Base-by-base conservation (phyloP, 345 rosid species). In the Jatropha curcas region DNA sequence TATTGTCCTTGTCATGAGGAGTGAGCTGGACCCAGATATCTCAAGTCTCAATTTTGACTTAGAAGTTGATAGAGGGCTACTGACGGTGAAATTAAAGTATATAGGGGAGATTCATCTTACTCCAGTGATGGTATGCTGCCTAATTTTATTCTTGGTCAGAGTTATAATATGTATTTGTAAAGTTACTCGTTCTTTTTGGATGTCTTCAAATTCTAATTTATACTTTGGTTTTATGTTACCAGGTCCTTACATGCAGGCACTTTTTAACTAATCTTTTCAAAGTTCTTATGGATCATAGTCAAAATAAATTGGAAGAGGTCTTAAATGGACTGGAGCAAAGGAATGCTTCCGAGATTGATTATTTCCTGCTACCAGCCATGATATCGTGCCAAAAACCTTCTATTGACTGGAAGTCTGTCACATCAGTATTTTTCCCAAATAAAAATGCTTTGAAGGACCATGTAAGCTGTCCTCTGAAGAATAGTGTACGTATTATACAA, bases 161-260 rank as follows among this genome's bases (percentile, higher is more conserved):
- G 28, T 11, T 20, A 17, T 65, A 52, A 45, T 59, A n/a, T 37
- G 39, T 9, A 3, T 48, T 25, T 35, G 28, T 55, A 33, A n/a
- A 65, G 2, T 48, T 20, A 51, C 3, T 5, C 35, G 3, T 9
- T 22, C 19, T 50, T n/a, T 22, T 46, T 48, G 20, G 2, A 13
- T 48, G 11, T 48, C n/a, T 17, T 48, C 11, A 13, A 48, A 14
- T 48, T 17, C 17, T 16, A 14, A 0, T 48, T 52, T 35, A 31
- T 8, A 50, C 71, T 4, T 35, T 62, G 27, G 3, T 60, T 43
- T 76, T 70, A 1, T 81, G 28, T 72, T 78, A 17, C 43, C 87
- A 94, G 98, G 91, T 88, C 50, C 62, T 74, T 75, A 5, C 73
- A 69, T 89, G 96, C 81, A 87, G 85, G 85, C 85, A 68, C 82